Evolutionary conservation across 441 rosid species (phyloP), one percentile per base, ranked within the genome.

Genomic region (Adansonia gregorii): DNA sequence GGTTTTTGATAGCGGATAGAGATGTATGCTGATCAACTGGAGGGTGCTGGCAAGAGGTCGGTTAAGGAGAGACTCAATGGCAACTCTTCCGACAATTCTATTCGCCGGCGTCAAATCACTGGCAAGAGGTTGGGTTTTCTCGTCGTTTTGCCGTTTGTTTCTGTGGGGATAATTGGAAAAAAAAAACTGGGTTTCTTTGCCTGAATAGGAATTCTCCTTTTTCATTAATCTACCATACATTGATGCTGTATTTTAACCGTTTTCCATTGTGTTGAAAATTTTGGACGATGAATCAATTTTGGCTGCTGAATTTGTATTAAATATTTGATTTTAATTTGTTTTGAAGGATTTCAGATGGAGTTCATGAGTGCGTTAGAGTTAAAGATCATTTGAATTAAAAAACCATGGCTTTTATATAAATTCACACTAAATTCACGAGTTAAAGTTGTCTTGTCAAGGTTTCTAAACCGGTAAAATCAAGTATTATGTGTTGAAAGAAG

Each of bases 1-100:
- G 82, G 84, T 72, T 8, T 77, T 12, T 8, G 4, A 8, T 3
- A 51, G 66, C 6, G 54, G 76, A 19, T 20, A 75, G 80, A 79
- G 78, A 95, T 95, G 99, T 95, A 95, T 81, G 97, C 99, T 82
- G 98, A 93, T 91, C 89, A 81, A 77, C 88, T 92, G 78, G 97
- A 95, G 81, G 89, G 89, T 67, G 87, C 82, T 24, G 85, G 77
- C 60, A 86, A 80, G 78, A 83, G 88, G 83, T 79, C 91, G 15
- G 84, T 89, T 8, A 90, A 83, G 87, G 97, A 93, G 70, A 95
- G 98, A 46, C 90, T 93, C 86, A 90, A 91, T 49, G 95, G 92
- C 72, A 86, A 80, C 74, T 77, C 92, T 78, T 56, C 58, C 2
- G 83, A 59, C 67, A 89, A 85, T 82, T 82, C 91, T 63, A 72